Base-by-base conservation (phyloP, 2,329 filamentous ascomycete genomes). In the Botryotinia convoluta region DNA sequence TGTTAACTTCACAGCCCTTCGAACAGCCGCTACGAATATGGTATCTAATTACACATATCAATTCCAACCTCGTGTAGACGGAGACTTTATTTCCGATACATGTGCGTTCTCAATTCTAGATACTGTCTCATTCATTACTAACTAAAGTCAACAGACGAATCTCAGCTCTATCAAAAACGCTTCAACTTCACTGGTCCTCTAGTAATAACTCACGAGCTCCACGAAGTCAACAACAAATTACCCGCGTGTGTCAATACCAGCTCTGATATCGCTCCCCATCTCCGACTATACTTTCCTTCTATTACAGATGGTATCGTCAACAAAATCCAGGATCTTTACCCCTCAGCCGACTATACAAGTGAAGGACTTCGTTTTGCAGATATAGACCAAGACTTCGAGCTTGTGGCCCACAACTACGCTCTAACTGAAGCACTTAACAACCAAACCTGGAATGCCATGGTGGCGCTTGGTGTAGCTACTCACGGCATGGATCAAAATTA, bases 401-500 rank as follows among this genome's bases (percentile, higher is more conserved):
- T 82, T 35, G 81, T 80, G 2, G 80, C 79, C 5, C 78, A 82
- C 63, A 79, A 82, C 74, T 76, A 81, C 35, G 81, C 81, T 8
- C 72, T 82, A 0, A 83, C 81, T 1, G 77, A 80, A 18, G 81
- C 81, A 37, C 71, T 83, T 37, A 75, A 80, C 10, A 82, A 82
- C 76, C 74, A 82, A 59, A 82, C 81, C 7, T 83, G 81, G 81
- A 83, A 83, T 73, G 81, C 79, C 1, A 76, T 79, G 77, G 79
- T 82, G 35, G 78, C 77, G 20, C 74, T 83, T 4, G 80, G 75
- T 35, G 32, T 74, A 20, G 79, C 82, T 32, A 81, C 79, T 12
- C 81, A 83, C 72, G 81, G 82, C 8, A 82, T 81, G 8, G 81
- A 82, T 75, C 81, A 82, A 74, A 78, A 75, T 51, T 82, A 82